Conservation (phyloP, 2,329 filamentous ascomycete genomes). For the Coniella vitis region DNA sequence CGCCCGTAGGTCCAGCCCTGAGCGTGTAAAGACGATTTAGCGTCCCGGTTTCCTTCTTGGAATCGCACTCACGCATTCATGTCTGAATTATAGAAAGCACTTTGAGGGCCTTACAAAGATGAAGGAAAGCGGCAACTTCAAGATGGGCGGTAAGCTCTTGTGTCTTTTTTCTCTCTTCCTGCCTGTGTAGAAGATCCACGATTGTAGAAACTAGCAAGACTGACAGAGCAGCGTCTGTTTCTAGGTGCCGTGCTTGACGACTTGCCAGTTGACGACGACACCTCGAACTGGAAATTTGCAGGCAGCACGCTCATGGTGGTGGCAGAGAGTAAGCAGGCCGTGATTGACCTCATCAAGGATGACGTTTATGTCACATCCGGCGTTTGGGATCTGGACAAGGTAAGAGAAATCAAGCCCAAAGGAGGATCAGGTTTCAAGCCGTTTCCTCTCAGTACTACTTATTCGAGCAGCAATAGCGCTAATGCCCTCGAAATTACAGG, state of each 20-base stretch:
- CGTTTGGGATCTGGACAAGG: constrained; percentile 76
- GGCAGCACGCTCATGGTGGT: constrained; percentile 65
- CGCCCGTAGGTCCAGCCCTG: constrained; percentile 39
- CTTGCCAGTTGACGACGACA: constrained; percentile 54
- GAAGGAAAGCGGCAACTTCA: constrained; percentile 49
- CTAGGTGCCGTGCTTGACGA: constrained; percentile 61
- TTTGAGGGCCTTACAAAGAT: constrained; percentile 47
- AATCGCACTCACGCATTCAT: background rate
- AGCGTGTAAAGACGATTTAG: no score
- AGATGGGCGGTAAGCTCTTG: constrained; percentile 55
- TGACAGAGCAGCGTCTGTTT: background rate
- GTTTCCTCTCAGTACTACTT: no score
- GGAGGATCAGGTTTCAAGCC: no score
- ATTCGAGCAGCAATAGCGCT: background rate
- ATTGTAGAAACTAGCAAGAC: background rate
- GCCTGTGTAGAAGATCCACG: no score
- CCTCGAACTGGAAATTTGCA: constrained; percentile 58
- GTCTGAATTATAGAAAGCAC: constrained; percentile 36
- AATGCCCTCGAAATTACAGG: constrained; percentile 22
- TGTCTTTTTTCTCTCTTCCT: background rate
- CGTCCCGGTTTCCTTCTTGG: no score
- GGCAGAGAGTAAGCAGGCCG: constrained; percentile 63
- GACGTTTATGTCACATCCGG: constrained; percentile 67
- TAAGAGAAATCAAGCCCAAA: no score
- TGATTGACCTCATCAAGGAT: constrained; percentile 56